phyloP scores from a whole-genome alignment of 1,284 basidiomycete species.

The Ganoderma sp. region DNA sequence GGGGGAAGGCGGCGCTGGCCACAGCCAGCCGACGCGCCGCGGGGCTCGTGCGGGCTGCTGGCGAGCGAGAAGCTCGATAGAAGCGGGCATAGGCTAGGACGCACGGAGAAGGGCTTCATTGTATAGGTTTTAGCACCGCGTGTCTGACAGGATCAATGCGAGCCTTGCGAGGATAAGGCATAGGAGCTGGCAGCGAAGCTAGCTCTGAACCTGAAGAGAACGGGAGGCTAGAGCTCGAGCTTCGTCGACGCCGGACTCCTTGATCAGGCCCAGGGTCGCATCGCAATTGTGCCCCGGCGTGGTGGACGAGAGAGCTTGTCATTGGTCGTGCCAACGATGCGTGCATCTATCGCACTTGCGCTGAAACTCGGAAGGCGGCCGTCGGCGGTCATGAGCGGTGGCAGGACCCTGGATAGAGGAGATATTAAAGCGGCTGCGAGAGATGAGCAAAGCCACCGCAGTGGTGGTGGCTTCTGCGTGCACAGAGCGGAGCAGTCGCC shows the following conservation, averaged over 20 bases:
- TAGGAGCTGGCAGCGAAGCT: not conserved
- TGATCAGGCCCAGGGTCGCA: not conserved
- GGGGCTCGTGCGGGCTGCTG: not conserved
- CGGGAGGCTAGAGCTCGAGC: conserved; percentile 1
- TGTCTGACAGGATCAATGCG: conserved; percentile 7
- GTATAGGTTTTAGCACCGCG: not conserved
- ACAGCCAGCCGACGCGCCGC: too few species aligned
- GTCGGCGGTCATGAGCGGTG: conserved; percentile 5
- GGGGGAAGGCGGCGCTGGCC: not conserved
- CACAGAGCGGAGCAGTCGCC: not conserved
- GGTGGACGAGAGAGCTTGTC: not conserved
- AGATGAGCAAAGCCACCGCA: not conserved
- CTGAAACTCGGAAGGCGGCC: not conserved
- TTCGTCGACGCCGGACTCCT: not conserved
- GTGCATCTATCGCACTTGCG: not conserved
- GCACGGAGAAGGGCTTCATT: not conserved
- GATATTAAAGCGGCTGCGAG: not conserved
- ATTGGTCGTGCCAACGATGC: conserved; percentile 7
- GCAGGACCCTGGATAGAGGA: conserved; percentile 6
- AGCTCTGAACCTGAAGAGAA: not conserved
- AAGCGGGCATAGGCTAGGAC: not conserved
- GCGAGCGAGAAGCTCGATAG: conserved; percentile 7
- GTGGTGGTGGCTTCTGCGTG: conserved; percentile 2
- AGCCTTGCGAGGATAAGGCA: not conserved
- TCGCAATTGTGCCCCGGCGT: not conserved